These are phyloP conservation scores for Magnolia officinalis DNA, from an alignment of 164 flowering plant species.

Conservation along the genomic window DNA sequence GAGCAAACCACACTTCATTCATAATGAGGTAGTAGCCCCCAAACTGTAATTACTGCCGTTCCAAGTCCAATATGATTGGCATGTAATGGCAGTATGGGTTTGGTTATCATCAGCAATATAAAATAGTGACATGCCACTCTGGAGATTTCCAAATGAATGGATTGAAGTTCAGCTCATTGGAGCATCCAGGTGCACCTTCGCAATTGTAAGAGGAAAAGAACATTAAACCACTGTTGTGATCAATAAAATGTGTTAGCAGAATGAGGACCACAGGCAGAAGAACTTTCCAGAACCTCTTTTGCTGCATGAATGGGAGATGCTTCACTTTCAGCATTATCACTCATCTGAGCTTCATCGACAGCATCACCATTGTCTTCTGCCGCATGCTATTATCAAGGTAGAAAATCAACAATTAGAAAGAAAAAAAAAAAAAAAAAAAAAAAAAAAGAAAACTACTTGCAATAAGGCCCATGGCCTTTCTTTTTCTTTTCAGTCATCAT, in stretches of 20 bases:
- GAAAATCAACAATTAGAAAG: not conserved
- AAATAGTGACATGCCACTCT: no score
- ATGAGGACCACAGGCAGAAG: not conserved
- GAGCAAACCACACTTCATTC: not conserved
- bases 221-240: not conserved
- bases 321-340: conserved; percentile 22
- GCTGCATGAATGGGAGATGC: conserved; percentile 18
- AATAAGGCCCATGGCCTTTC: no score
- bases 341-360: conserved; percentile 27
- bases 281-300: conserved; percentile 25
- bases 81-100: no score
- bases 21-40: not conserved
- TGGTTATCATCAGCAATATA: no score
- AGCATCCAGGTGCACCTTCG: not conserved
- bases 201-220: not conserved
- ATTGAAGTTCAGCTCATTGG: not conserved
- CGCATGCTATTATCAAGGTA: conserved; percentile 27
- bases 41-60: no score
- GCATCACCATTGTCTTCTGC: conserved; percentile 25
- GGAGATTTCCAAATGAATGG: no score
- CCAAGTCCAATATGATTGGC: not conserved
- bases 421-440: not conserved
- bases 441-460: no score
- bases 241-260: not conserved
- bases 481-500: no score